Evolutionary conservation across 345 rosid genomes (phyloP), one percentile per base, ranked within the genome.

Genomic region (thale cress (Arabidopsis thaliana)): DNA sequence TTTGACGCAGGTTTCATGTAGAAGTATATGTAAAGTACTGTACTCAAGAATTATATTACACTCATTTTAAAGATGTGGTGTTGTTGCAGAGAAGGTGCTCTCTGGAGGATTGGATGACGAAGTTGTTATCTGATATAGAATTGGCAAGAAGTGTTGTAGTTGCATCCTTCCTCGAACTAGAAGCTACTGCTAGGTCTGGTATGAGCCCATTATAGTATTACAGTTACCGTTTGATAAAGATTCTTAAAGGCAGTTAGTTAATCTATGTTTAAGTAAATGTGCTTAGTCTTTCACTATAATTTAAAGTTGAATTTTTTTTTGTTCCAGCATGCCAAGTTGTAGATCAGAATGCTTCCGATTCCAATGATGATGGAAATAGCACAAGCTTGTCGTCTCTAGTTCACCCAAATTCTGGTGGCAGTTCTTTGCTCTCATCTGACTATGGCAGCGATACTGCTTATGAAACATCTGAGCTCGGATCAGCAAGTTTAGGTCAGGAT

Each of bases 171-270:
- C 97, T 91, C 73, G 98, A 94, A 80, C 84, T 94, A 28, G 98
- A 94, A 85, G 98, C 93, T 79, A 90, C 97, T 67, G 97, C 89
- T 40, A 88, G 96, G 84, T 83, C 95, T 73, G 85, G 98, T 94
- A 94, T 77, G 97, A 84, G 67, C 74, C 30, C 30, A 50, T 50
- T 16, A 16, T 16, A 16, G 20, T 16, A 16, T 16, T 16, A 16
- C 20, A 16, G 20, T 16, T 16, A 16, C 20, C 20, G 20, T 16
- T 16, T 16, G 20, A 16, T 16, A 16, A 16, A 16, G 20, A 16
- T 16, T 16, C 20, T 16, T 16, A 16, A 16, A 16, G 4, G 12
- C 55, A 49, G 12, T 49, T 22, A 49, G 11, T 20, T 20, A 50
- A 7, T 8, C 55, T 4, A 23, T 50, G 32, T 6, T 22, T 6